phyloP scores from a whole-genome alignment of 1,284 basidiomycete species.

The Naganishia liquefaciens region DNA sequence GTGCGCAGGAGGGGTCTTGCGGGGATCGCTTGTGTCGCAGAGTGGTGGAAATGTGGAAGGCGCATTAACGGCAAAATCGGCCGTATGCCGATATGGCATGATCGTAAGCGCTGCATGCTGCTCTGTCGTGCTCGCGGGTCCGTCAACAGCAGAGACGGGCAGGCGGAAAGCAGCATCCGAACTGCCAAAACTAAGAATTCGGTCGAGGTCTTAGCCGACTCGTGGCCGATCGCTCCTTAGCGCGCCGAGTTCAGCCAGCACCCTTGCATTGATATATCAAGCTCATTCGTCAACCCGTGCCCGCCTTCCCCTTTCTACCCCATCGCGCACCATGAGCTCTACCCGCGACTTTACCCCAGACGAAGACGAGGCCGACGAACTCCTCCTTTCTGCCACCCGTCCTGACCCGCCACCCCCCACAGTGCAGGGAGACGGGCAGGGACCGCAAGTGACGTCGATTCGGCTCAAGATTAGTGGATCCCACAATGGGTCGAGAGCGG shows the following conservation, averaged over 20 bases:
- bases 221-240: too few relatives aligned
- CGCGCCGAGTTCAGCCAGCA: too few relatives aligned
- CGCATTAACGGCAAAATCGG: not conserved
- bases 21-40: too few relatives aligned
- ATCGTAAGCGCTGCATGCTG: slow-evolving; percentile 6
- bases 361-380: slow-evolving; percentile 17
- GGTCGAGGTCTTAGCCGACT: too few relatives aligned
- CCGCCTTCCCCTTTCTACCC: too few relatives aligned
- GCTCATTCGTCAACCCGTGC: too few relatives aligned
- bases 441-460: slow-evolving; percentile 11
- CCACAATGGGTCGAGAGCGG: not conserved
- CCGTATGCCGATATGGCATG: not conserved
- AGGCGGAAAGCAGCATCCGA: too few relatives aligned
- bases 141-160: too few relatives aligned
- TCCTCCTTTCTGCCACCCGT: slow-evolving; percentile 4
- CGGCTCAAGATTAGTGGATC: slow-evolving; percentile 10
- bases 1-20: not conserved
- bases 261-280: too few relatives aligned
- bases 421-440: not conserved
- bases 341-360: slow-evolving; percentile 25
- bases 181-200: too few relatives aligned
- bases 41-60: not conserved
- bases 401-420: not conserved
- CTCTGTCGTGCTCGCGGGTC: not conserved
- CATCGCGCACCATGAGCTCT: slow-evolving; percentile 3